A percentile compares a stretch with the other conserved stretches of the same genome.
Evolutionary conservation across 2,329 filamentous ascomycete genomes (phyloP).

Genomic region (Pseudopyrenochaeta lycopersici): DNA sequence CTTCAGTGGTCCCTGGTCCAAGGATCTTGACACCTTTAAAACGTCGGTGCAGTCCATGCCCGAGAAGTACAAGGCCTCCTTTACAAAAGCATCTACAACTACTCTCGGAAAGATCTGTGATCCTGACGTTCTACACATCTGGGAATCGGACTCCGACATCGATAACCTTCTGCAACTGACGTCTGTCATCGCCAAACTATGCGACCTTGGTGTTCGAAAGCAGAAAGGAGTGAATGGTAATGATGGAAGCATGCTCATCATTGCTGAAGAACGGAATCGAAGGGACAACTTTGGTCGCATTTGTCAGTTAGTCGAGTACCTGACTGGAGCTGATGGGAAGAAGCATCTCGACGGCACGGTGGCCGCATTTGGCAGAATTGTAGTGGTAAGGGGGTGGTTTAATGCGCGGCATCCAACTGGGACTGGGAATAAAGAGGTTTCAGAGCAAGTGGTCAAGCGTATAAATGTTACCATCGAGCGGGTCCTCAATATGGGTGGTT

Average conservation of each 20-base stretch:
- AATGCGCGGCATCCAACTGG: conserved; percentile 10
- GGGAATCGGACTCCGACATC: conserved; percentile 43
- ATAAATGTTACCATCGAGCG: conserved; percentile 35
- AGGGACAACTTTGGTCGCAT: conserved; percentile 34
- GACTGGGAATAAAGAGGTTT: conserved; percentile 15
- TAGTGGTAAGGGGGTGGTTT: conserved; percentile 41
- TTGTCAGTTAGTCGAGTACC: conserved; percentile 37
- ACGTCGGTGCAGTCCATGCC: conserved; percentile 37
- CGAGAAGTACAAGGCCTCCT: conserved; percentile 28
- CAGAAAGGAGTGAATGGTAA: conserved; percentile 15
- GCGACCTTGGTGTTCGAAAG: conserved; percentile 28
- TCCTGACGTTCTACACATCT: conserved; percentile 38
- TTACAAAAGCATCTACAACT: conserved; percentile 27
- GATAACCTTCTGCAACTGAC: conserved; percentile 43
- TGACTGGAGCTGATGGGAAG: conserved; percentile 29
- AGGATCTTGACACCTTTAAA: conserved; percentile 32
- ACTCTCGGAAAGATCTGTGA: conserved; percentile 33
- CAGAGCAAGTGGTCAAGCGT: conserved; percentile 28
- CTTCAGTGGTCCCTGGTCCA: conserved; percentile 39
- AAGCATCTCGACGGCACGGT: conserved; percentile 37
- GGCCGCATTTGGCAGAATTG: conserved; percentile 33
- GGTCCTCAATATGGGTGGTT: conserved; percentile 21
- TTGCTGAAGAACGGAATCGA: conserved; percentile 27
- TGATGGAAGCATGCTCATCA: conserved; percentile 39
- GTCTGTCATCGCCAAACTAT: conserved; percentile 40